These are phyloP conservation scores for Polyporus arcularius DNA, from an alignment of 768 basidiomycete species.

Conservation along the genomic window DNA sequence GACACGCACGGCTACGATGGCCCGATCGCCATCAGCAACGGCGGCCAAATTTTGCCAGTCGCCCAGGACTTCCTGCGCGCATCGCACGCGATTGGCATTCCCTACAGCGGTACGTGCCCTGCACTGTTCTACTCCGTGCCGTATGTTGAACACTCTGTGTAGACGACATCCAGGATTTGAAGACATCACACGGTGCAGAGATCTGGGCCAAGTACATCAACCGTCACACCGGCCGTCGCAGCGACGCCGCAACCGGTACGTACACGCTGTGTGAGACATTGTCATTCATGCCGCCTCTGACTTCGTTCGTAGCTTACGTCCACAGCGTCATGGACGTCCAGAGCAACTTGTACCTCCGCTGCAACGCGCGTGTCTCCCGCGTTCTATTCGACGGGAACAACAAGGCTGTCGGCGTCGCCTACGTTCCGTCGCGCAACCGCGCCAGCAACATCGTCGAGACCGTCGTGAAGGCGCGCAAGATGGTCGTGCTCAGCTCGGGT, in stretches of 20 bases:
- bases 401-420: slow-evolving; percentile 72
- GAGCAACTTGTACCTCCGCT: slow-evolving; percentile 64
- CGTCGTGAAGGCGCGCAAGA: slow-evolving; percentile 66
- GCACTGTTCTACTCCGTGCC: not conserved
- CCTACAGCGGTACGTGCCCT: slow-evolving; percentile 56
- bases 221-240: slow-evolving; percentile 69
- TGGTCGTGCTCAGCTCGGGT: slow-evolving; percentile 64
- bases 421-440: slow-evolving; percentile 64
- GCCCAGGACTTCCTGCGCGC: slow-evolving; percentile 73
- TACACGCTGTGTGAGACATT: not conserved
- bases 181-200: slow-evolving; percentile 62
- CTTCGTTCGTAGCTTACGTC: slow-evolving; percentile 49
- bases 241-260: slow-evolving; percentile 67
- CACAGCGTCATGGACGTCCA: slow-evolving; percentile 74
- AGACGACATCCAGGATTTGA: slow-evolving; percentile 72
- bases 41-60: slow-evolving; percentile 60
- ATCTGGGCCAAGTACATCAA: slow-evolving; percentile 82
- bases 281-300: not conserved
- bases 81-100: slow-evolving; percentile 58
- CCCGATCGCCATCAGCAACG: slow-evolving; percentile 74
- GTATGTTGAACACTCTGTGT: not conserved
- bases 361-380: slow-evolving; percentile 65
- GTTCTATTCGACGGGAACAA: slow-evolving; percentile 69
- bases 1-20: slow-evolving; percentile 71
- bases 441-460: slow-evolving; percentile 58